phyloP scores from a whole-genome alignment of 2,329 filamentous ascomycete genomes.

The Botrytis pseudocinerea region DNA sequence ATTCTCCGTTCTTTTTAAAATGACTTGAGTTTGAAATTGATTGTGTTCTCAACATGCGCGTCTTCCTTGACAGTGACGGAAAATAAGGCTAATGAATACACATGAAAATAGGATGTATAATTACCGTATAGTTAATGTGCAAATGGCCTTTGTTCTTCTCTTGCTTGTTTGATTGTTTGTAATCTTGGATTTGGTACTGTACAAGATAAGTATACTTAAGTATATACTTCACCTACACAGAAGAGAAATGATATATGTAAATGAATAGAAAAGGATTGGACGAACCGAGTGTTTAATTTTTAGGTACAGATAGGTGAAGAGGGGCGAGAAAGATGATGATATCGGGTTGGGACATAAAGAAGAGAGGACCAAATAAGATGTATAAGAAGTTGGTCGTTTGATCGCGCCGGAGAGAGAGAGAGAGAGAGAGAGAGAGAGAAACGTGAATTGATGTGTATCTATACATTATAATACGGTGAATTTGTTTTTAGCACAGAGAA shows the following conservation, averaged over 20 bases:
- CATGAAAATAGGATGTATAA: neutral
- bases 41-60: too few relatives aligned
- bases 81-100: too few relatives aligned
- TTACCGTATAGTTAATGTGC: too few relatives aligned
- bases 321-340: neutral
- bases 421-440: constrained; percentile 32
- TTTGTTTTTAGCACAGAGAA: too few relatives aligned
- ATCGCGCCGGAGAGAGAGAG: constrained; percentile 34
- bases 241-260: neutral
- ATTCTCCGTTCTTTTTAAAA: neutral
- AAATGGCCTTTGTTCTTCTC: neutral
- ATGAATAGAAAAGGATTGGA: neutral
- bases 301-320: neutral
- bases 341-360: neutral
- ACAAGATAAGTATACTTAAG: neutral
- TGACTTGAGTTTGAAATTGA: neutral
- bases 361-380: neutral
- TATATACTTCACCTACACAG: neutral
- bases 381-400: constrained; percentile 27
- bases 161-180: neutral
- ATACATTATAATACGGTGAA: too few relatives aligned
- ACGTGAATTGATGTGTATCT: too few relatives aligned
- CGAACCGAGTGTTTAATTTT: neutral
- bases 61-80: too few relatives aligned
- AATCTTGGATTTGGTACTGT: neutral